Evolutionary conservation across 768 basidiomycete species (phyloP).

Genomic region (Trametes maxima): DNA sequence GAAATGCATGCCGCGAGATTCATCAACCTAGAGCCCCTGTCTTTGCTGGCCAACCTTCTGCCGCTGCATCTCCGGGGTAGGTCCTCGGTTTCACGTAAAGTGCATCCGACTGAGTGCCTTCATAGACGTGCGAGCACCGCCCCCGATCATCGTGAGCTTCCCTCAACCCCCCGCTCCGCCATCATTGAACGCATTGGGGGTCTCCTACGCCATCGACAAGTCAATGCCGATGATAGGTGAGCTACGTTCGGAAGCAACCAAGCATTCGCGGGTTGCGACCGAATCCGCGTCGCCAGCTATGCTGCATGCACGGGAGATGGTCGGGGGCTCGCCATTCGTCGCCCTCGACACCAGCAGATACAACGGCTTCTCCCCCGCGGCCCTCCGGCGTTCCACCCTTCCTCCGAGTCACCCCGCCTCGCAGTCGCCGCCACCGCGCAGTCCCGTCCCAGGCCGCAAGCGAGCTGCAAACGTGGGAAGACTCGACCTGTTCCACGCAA

Average conservation of each 20-base stretch:
- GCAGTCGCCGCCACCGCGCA: neutral
- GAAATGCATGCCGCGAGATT: conserved; percentile 70
- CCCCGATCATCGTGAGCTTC: conserved; percentile 61
- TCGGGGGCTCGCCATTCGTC: conserved; percentile 13
- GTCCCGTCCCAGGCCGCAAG: neutral
- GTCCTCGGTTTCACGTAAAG: conserved; percentile 14
- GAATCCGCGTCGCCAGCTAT: neutral
- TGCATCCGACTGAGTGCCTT: neutral
- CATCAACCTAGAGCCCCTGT: conserved; percentile 66
- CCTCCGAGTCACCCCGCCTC: neutral
- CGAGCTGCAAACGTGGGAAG: neutral
- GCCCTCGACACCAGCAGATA: conserved; percentile 21
- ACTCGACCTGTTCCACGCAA: neutral
- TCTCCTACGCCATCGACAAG: neutral
- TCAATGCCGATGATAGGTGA: neutral
- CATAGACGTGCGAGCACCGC: conserved; percentile 66
- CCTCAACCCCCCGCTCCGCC: conserved; percentile 42
- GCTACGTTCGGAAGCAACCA: neutral
- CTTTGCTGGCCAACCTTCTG: conserved; percentile 58
- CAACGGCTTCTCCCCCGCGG: conserved; percentile 22
- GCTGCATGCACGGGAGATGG: conserved; percentile 9
- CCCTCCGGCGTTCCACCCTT: neutral
- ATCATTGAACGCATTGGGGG: neutral
- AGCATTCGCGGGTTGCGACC: neutral
- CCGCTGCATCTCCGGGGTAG: conserved; percentile 64